Evolutionary conservation across 2,329 filamentous ascomycete species (phyloP).

Genomic region (Colletotrichum theobromicola): DNA sequence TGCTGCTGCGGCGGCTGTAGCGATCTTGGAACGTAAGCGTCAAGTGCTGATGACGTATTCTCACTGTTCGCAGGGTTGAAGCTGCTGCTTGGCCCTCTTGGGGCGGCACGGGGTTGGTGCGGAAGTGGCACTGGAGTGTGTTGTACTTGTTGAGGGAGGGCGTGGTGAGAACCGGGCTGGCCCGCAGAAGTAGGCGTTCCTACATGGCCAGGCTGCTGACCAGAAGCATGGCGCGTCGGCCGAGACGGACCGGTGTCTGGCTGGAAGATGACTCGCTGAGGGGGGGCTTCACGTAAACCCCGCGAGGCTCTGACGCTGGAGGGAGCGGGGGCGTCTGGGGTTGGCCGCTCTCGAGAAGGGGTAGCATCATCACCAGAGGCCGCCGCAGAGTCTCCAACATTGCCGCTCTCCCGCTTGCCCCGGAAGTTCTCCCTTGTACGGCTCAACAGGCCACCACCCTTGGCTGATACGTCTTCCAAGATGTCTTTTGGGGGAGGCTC

Average conservation of each 20-base stretch:
- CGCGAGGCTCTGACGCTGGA: conserved; percentile 61
- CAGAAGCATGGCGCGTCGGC: conserved; percentile 62
- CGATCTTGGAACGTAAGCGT: conserved; percentile 41
- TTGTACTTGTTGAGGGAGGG: conserved; percentile 27
- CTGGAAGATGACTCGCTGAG: conserved; percentile 84
- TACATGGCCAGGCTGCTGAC: conserved; percentile 23
- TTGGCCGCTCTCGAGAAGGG: conserved; percentile 57
- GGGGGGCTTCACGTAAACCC: conserved; percentile 80
- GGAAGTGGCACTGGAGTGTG: conserved; percentile 32
- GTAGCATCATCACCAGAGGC: conserved; percentile 43
- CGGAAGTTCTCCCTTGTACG: conserved; percentile 80
- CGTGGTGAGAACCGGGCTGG: conserved; percentile 26
- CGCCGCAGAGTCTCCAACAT: conserved; percentile 14
- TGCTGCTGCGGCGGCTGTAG: conserved; percentile 69
- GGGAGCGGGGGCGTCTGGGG: conserved; percentile 55
- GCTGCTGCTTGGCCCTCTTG: conserved; percentile 47
- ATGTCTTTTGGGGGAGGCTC: conserved; percentile 89
- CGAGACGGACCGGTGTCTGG: conserved; percentile 74
- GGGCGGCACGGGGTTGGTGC: conserved; percentile 29
- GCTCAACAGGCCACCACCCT: conserved; percentile 79
- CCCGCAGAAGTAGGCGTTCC: conserved; percentile 27
- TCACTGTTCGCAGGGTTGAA: conserved; percentile 63
- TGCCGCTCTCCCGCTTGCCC: conserved; percentile 46
- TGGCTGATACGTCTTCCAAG: conserved; percentile 84
- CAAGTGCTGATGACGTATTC: conserved; percentile 63